Conservation (phyloP, 129 eudicot species). For the Silybum marianum region DNA sequence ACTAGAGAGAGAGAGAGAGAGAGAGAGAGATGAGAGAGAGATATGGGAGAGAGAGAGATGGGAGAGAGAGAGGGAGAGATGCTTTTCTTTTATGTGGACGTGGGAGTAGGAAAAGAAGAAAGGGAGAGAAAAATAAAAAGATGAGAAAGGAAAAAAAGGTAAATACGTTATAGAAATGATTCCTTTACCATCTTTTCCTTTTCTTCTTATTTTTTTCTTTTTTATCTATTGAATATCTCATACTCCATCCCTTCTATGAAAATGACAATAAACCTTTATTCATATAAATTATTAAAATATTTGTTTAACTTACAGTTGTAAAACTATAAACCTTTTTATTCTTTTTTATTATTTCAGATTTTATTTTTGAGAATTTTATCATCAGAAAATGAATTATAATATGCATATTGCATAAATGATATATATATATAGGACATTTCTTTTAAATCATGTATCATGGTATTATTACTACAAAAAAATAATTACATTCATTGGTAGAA, state of each 20-base stretch:
- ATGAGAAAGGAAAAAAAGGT: constrained; percentile 42
- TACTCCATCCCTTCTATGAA: constrained; percentile 36
- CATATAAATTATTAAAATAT: not conserved
- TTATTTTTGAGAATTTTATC: too few species aligned
- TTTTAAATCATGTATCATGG: too few species aligned
- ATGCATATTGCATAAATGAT: too few species aligned
- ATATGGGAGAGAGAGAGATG: not conserved
- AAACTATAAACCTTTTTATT: not conserved
- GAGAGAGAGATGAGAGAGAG: constrained; percentile 16
- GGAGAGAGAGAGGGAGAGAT: constrained; percentile 28
- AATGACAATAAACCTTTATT: constrained; percentile 35
- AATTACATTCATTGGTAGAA: not conserved
- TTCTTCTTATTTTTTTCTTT: constrained; percentile 13
- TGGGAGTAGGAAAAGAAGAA: constrained; percentile 60
- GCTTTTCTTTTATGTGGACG: constrained; percentile 65
- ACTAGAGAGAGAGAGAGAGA: constrained; percentile 18
- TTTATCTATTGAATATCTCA: constrained; percentile 25
- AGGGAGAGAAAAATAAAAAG: constrained; percentile 27
- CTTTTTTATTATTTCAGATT: not conserved
- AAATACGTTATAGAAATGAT: constrained; percentile 39
- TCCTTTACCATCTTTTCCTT: constrained; percentile 45
- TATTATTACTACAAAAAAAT: not conserved
- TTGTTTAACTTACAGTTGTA: not conserved
- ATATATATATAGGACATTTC: too few species aligned
- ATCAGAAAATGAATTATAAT: too few species aligned